Percentiles rank a stretch among this genome's conserved stretches.
Evolutionary conservation across 345 rosid species (phyloP).

Genomic region (Excoecaria cochinchinensis): DNA sequence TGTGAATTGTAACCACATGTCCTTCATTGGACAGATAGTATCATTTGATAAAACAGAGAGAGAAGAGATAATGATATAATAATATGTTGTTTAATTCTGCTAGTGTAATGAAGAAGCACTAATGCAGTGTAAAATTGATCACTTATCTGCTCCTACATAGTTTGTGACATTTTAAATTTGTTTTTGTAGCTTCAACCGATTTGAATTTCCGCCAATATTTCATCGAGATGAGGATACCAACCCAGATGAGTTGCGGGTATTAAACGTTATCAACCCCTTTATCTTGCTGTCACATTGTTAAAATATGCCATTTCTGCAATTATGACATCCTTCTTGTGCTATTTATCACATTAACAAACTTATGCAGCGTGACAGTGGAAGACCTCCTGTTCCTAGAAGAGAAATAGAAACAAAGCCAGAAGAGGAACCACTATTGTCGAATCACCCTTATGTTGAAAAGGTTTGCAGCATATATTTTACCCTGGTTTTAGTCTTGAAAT

Average conservation of each 20-base stretch:
- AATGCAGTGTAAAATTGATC: constrained; percentile 7
- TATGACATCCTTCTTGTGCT: background rate
- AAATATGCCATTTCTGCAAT: constrained; percentile 37
- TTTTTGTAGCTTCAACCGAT: constrained; percentile 76
- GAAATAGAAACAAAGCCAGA: constrained; percentile 74
- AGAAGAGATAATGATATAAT: background rate
- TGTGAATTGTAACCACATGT: background rate
- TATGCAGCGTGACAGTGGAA: constrained; percentile 82
- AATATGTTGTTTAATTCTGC: constrained; percentile 4
- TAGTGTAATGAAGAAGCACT: constrained; percentile 16
- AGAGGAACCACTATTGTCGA: constrained; percentile 76
- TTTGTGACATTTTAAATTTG: constrained; percentile 7
- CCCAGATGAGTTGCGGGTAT: constrained; percentile 77
- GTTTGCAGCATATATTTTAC: constrained; percentile 28
- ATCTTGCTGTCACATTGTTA: constrained; percentile 10
- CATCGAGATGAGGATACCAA: constrained; percentile 74
- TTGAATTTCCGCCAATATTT: constrained; percentile 87
- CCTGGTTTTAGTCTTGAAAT: background rate
- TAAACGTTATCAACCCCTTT: constrained; percentile 8
- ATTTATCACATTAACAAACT: constrained; percentile 14
- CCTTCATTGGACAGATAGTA: background rate
- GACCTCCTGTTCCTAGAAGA: constrained; percentile 86
- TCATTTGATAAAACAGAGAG: background rate
- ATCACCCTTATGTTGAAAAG: constrained; percentile 94
- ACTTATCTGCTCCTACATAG: background rate